phyloP scores from a whole-genome alignment of 164 flowering plant genomes.

The Platanus orientalis region DNA sequence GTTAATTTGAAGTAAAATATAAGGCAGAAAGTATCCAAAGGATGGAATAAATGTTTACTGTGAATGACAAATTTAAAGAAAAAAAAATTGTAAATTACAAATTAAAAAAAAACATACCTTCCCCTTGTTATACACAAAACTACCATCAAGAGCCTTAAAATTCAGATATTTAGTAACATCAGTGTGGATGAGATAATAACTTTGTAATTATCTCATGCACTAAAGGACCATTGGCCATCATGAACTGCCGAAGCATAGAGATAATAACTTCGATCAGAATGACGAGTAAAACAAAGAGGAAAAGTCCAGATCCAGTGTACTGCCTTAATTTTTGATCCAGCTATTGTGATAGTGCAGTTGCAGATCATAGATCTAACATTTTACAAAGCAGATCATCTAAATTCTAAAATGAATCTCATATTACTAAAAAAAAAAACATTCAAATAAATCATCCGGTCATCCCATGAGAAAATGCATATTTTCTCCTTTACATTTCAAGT shows the following conservation, averaged over 20 bases:
- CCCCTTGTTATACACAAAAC: conserved; percentile 94
- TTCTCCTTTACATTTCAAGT: not conserved
- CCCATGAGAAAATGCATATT: not conserved
- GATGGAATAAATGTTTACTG: not conserved
- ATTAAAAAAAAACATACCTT: conserved; percentile 44
- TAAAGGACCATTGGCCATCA: conserved; percentile 88
- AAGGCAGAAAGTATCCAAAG: not conserved
- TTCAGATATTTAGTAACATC: conserved; percentile 90
- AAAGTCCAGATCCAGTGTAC: not conserved
- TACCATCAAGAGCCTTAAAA: conserved; percentile 96
- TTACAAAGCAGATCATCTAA: not conserved
- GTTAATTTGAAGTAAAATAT: not conserved
- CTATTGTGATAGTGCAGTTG: not conserved
- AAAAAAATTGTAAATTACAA: not conserved
- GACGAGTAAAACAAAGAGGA: not conserved
- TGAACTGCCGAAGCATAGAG: conserved; percentile 50
- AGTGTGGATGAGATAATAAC: conserved; percentile 92
- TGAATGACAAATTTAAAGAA: not conserved
- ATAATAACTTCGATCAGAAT: conserved; percentile 1
- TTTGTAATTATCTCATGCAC: no score
- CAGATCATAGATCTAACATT: not conserved
- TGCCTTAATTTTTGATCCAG: not conserved
- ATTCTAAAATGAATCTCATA: not conserved
- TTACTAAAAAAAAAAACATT: not conserved
- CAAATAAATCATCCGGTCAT: not conserved